phyloP scores from a whole-genome alignment of 116 monocot genomes.

The Iris pallida region DNA sequence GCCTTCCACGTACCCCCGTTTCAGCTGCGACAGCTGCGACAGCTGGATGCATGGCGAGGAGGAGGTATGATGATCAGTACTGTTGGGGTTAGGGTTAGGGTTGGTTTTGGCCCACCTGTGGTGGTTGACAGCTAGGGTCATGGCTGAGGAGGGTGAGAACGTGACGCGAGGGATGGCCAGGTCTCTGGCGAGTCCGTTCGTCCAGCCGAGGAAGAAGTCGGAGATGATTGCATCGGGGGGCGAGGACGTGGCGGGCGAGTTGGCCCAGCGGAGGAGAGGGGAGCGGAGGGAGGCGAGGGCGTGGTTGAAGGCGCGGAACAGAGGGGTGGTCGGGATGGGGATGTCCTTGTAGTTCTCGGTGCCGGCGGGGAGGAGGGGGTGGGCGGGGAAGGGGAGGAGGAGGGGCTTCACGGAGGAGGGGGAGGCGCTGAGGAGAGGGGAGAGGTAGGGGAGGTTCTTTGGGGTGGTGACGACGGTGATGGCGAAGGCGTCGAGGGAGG shows the following conservation, averaged over 20 bases:
- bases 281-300: constrained; percentile 26
- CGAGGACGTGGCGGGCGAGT: constrained; percentile 16
- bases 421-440: constrained; percentile 12
- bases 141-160: constrained; percentile 28
- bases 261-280: constrained; percentile 35
- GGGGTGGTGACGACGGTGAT: constrained; percentile 17
- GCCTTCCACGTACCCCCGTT: constrained; percentile 20
- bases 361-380: constrained; percentile 33
- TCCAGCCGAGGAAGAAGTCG: constrained; percentile 49
- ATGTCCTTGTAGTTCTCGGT: constrained; percentile 35
- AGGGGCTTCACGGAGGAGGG: constrained; percentile 11
- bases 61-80: neutral
- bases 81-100: neutral
- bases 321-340: constrained; percentile 16
- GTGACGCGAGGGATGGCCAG: constrained; percentile 28
- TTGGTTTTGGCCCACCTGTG: constrained; percentile 21
- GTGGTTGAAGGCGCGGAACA: constrained; percentile 23
- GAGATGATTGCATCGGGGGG: constrained; percentile 35
- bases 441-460: constrained; percentile 14
- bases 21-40: constrained; percentile 33
- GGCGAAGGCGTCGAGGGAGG: constrained; percentile 4
- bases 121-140: constrained; percentile 17
- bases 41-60: constrained; percentile 9
- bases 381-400: constrained; percentile 12
- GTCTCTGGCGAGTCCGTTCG: constrained; percentile 24